These are phyloP conservation scores for Ogataea chonburiensis DNA, from an alignment of 805 yeast species.

Conservation along the genomic window DNA sequence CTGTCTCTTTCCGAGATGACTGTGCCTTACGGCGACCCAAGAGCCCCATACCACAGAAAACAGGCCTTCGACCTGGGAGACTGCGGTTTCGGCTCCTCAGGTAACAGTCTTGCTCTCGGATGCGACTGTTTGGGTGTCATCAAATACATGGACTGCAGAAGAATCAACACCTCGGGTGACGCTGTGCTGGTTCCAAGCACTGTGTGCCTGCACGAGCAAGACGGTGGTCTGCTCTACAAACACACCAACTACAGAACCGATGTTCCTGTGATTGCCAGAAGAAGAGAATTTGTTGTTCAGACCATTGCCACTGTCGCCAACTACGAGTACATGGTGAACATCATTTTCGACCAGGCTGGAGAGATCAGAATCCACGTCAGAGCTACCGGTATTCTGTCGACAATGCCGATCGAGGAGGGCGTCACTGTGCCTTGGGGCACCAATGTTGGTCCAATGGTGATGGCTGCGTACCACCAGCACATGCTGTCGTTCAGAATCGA, in stretches of 20 bases:
- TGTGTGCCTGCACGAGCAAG: conserved; percentile 79
- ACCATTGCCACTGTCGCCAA: conserved; percentile 83
- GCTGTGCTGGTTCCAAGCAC: conserved; percentile 65
- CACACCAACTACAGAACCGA: conserved; percentile 78
- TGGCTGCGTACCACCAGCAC: conserved; percentile 86
- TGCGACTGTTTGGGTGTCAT: conserved; percentile 83
- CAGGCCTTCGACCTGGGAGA: conserved; percentile 87
- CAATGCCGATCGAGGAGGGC: conserved; percentile 76
- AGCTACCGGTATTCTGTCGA: conserved; percentile 84
- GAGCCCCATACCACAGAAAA: conserved; percentile 81
- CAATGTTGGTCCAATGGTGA: conserved; percentile 72
- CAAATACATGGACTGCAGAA: conserved; percentile 65
- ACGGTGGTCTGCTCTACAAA: conserved; percentile 72
- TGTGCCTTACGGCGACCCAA: conserved; percentile 84
- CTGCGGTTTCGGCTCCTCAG: conserved; percentile 75
- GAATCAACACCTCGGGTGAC: conserved; percentile 57
- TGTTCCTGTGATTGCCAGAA: conserved; percentile 69
- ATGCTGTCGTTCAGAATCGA: conserved; percentile 76
- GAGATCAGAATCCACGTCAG: conserved; percentile 74
- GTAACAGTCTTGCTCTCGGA: conserved; percentile 66
- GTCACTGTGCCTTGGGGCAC: conserved; percentile 72
- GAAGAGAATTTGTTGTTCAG: conserved; percentile 76
- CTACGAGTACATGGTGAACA: conserved; percentile 74
- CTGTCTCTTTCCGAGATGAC: conserved; percentile 79
- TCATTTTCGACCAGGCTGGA: conserved; percentile 75